A percentile compares a stretch with the other conserved stretches of the same genome.
phyloP scores from a whole-genome alignment of 2,329 filamentous ascomycete genomes.

The Tolypocladium nubicola region DNA sequence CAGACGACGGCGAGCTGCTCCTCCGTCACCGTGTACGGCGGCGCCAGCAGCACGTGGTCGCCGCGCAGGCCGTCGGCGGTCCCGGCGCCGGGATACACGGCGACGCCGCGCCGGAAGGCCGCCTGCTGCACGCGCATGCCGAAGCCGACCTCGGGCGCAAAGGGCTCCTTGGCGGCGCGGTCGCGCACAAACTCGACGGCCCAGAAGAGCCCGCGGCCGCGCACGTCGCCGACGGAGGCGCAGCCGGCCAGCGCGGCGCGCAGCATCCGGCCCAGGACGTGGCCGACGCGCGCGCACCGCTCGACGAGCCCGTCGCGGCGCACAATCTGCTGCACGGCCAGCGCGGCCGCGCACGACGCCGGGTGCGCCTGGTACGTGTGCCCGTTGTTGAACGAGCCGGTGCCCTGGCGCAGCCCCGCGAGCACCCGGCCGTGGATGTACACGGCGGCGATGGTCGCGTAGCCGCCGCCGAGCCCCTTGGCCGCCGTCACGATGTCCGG shows the following conservation, averaged over 20 bases:
- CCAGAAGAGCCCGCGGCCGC: conserved; percentile 32
- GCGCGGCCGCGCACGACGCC: conserved; percentile 11
- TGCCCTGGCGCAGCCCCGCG: background rate
- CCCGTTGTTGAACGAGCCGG: conserved; percentile 8
- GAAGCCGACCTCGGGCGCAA: conserved; percentile 16
- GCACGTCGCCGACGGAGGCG: conserved; percentile 10
- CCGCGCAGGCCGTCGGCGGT: conserved; percentile 42
- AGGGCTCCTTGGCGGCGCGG: conserved; percentile 19
- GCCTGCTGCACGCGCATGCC: conserved; percentile 15
- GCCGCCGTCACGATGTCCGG: too few relatives aligned
- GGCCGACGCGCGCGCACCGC: too few relatives aligned
- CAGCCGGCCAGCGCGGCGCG: conserved; percentile 18
- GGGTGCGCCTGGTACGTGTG: conserved; percentile 17
- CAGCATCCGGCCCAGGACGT: too few relatives aligned
- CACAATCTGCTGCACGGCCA: too few relatives aligned
- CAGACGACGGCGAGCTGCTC: too few relatives aligned
- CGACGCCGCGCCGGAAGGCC: conserved; percentile 21
- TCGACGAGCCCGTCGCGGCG: too few relatives aligned
- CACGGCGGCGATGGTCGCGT: conserved; percentile 6
- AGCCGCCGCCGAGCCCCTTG: too few relatives aligned
- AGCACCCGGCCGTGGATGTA: conserved; percentile 2
- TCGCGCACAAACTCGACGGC: conserved; percentile 34
- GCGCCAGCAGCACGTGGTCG: background rate
- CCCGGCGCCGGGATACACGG: conserved; percentile 53
- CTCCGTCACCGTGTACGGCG: too few relatives aligned